A percentile compares a stretch with the other conserved stretches of the same genome.
Conservation (phyloP, 1,284 basidiomycete species). For the Ganoderma leucocontextum region DNA sequence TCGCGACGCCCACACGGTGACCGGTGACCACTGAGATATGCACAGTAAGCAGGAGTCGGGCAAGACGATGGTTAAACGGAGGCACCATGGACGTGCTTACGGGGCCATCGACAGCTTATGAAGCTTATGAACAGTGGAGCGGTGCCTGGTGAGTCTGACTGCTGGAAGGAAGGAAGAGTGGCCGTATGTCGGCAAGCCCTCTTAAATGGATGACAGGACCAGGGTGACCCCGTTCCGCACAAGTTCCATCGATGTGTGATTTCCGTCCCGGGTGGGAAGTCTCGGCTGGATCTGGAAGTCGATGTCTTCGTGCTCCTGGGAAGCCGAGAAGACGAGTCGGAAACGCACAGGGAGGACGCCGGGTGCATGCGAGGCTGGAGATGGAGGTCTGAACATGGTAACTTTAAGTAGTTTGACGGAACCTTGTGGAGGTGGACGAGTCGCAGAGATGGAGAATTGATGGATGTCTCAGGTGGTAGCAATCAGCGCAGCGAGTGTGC, state of each 20-base stretch:
- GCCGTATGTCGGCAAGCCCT: no score
- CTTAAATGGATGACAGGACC: not conserved
- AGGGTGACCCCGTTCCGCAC: not conserved
- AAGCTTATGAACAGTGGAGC: not conserved
- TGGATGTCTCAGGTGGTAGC: not conserved
- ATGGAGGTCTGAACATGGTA: constrained; percentile 2
- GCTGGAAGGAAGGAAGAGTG: no score
- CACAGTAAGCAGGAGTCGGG: not conserved
- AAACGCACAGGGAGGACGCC: not conserved
- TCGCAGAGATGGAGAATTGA: not conserved
- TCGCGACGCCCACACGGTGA: not conserved
- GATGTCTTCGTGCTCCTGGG: not conserved
- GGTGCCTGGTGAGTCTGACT: not conserved
- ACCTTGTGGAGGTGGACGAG: not conserved
- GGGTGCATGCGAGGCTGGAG: not conserved
- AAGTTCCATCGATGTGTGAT: constrained; percentile 4
- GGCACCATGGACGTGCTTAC: not conserved
- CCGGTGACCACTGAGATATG: not conserved
- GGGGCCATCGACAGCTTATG: not conserved
- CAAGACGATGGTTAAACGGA: not conserved
- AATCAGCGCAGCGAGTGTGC: not conserved
- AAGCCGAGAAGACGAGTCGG: not conserved
- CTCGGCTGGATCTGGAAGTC: not conserved
- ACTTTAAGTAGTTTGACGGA: not conserved
- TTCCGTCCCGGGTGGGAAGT: constrained; percentile 4